Base-by-base conservation (phyloP, 2,329 filamentous ascomycete species). In the Penicillium polonicum region DNA sequence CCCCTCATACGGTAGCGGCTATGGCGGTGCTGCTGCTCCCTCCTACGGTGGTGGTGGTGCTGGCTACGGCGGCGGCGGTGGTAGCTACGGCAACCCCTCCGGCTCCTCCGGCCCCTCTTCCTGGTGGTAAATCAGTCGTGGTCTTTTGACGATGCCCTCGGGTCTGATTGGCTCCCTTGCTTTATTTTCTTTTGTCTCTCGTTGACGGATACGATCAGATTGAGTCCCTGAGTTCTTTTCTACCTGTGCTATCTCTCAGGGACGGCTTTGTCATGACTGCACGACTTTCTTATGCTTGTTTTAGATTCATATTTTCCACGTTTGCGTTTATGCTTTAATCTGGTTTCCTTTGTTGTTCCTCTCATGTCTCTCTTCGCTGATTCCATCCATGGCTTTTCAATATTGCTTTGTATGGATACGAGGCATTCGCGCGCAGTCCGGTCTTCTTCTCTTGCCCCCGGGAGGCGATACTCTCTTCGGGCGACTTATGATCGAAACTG, bases 71-170 rank as follows among this genome's bases (percentile, higher is more conserved):
- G 78, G 67, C 60, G 78, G 79, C 61, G 66, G 72, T 53, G 74
- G 75, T 53, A 60, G 74, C 61, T 79, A 79, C 62, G 78, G 78
- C 60, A 80, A 80, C 73, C 79, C 79, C 45, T 79, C 77, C 38
- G 79, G 78, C 66, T 72, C 78, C 62, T 79, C 75, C 49, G 79
- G 79, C 52, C 78, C 79, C 64, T 80, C 78, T 51, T 81, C 79
- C 55, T 81, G 79, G 79, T 81, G 79, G 79, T 81, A 80, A 75
- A 75, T 69, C 60, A 63, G 65, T 72, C 68, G 70, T 74, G 68
- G 68, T 76, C 70, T 72, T 65, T 63, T 71, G 71, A 72, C 70
- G 73, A 74, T 72, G 73, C 73, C 68, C 68, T 71, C 64, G 67
- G 65, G 66, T 74, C 68, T 74, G 72, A 68, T 71, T 74, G 69